Evolutionary conservation across 2,329 filamentous ascomycete genomes (phyloP).

Genomic region (Penicillium polonicum): DNA sequence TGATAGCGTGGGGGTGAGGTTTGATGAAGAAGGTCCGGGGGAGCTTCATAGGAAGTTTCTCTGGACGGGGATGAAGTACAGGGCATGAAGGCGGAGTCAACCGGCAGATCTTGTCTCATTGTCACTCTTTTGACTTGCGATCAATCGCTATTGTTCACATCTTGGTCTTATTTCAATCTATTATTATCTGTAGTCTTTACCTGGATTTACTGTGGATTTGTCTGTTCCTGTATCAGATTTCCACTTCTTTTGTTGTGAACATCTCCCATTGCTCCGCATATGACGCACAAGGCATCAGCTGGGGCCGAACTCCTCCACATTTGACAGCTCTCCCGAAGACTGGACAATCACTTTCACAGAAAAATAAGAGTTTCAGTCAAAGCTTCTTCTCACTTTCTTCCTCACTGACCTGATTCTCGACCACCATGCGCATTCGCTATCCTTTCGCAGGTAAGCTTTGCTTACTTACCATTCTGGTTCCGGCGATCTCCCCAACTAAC

Average conservation of each 20-base stretch:
- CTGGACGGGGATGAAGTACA: constrained; percentile 43
- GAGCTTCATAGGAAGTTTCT: constrained; percentile 39
- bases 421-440: constrained; percentile 76
- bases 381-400: constrained; percentile 1
- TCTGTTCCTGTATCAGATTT: not conserved
- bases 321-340: constrained; percentile 7
- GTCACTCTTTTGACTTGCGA: constrained; percentile 23
- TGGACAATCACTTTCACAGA: not conserved
- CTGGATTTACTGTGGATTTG: not conserved
- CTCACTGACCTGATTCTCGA: not conserved
- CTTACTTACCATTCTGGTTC: constrained; percentile 3
- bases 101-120: constrained; percentile 30
- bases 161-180: not conserved
- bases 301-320: constrained; percentile 21
- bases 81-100: constrained; percentile 32
- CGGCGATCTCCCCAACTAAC: constrained; percentile 11
- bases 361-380: not conserved
- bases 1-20: constrained; percentile 35
- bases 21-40: constrained; percentile 40
- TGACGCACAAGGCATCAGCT: constrained; percentile 29
- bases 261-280: constrained; percentile 23
- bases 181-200: not conserved
- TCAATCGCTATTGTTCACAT: not conserved
- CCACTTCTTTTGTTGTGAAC: not conserved
- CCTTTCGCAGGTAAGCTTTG: constrained; percentile 75